A percentile compares a stretch with the other conserved stretches of the same genome.
Conservation (phyloP, 306 rosid genomes). For the Acmispon strigosus region DNA sequence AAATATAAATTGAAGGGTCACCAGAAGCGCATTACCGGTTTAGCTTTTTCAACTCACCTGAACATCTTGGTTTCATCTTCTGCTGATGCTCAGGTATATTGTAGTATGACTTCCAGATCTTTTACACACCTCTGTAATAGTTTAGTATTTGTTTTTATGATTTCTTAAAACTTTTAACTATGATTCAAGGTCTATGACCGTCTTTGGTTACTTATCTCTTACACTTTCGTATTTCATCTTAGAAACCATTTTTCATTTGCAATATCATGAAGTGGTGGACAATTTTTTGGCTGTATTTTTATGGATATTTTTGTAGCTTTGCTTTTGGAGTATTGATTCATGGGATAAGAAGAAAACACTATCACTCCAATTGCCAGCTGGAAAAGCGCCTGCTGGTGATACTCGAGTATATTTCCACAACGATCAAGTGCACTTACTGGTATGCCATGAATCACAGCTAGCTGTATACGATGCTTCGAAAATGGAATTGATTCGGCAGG, state of each 20-base stretch:
- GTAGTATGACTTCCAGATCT: neutral
- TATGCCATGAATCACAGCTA: slow-evolving; percentile 49
- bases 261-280: neutral
- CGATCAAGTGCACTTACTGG: slow-evolving; percentile 49
- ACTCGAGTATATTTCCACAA: slow-evolving; percentile 37
- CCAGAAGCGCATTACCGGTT: slow-evolving; percentile 62
- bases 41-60: slow-evolving; percentile 67
- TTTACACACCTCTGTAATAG: neutral
- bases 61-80: slow-evolving; percentile 63
- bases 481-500: slow-evolving; percentile 47
- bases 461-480: slow-evolving; percentile 56
- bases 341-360: slow-evolving; percentile 51
- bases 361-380: slow-evolving; percentile 37
- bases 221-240: slow-evolving; percentile 20
- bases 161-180: neutral
- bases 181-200: neutral
- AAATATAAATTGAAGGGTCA: slow-evolving; percentile 67
- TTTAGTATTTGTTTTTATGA: neutral
- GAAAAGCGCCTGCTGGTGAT: slow-evolving; percentile 30
- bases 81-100: slow-evolving; percentile 72
- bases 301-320: slow-evolving; percentile 21
- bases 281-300: neutral
- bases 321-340: slow-evolving; percentile 44
- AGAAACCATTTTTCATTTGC: neutral
- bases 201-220: neutral